Evolutionary conservation across 2,329 filamentous ascomycete species (phyloP), one percentile per base, ranked within the genome.

Genomic region (Pseudogymnoascus sp.): DNA sequence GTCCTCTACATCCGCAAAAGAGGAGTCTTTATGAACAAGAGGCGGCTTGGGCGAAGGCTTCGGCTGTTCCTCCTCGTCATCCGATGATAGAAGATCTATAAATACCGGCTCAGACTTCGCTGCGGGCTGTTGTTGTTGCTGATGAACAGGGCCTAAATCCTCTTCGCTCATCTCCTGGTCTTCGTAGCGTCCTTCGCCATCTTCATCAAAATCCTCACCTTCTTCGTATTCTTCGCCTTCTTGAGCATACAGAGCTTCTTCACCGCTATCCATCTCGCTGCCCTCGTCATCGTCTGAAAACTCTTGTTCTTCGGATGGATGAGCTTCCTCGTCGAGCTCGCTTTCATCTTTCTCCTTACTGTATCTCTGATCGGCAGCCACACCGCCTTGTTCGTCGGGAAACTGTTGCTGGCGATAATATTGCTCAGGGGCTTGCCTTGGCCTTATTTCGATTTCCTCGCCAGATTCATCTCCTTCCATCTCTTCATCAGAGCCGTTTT

Each of bases 11-110:
- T 61, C 60, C 19, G 39, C 60, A 25, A 61, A 39, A 25, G 34
- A 43, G 4, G 21, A 61, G 4, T 39, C 39, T 14, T 61, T 61
- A 14, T 57, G 51, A 34, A 21, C 11, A 34, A 57, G 51, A 13
- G 25, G 51, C 10, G 51, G 51, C 28, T 21, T 57, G n/a, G 25
- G 25, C 13, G 13, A 28, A 34, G 51, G n/a, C 5, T 57, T 19
- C 5, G 51, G n/a, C 25, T 57, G 25, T 54, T 60, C 68, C n/a
- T 72, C 71, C 62, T 75, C 73, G 6, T 73, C 71, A 54, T 74
- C 73, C n/a, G 72, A 74, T 19, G 73, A 74, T 10, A 75, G 65
- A 19, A 75, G 65, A 25, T 74, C 71, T 16, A 75, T 74, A 19
- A 74, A 63, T 19, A 69, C 69, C 1, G 73, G 70, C 25, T 63